Conservation (phyloP, 1,284 basidiomycete species). For the Ustilago hordei region DNA sequence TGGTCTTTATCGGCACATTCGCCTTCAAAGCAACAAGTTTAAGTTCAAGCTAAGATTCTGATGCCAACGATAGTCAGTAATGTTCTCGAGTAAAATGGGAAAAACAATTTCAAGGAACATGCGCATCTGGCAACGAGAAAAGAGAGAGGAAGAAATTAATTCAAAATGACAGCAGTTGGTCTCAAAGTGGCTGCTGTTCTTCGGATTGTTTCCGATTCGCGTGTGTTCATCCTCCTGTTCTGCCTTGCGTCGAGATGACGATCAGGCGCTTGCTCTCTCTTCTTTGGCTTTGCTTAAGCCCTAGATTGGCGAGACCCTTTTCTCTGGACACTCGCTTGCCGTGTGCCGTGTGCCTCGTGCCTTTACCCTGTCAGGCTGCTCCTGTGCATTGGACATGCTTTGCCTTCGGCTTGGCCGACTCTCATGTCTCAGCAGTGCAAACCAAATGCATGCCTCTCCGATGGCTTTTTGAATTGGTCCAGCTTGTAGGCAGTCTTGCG, state of each 20-base stretch:
- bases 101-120: not conserved
- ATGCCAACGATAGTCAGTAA: too few species aligned
- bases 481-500: slow-evolving; percentile 2
- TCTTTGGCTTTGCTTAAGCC: slow-evolving; percentile 4
- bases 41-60: too few species aligned
- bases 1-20: too few species aligned
- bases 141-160: not conserved
- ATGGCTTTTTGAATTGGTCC: not conserved
- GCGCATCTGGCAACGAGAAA: not conserved
- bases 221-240: not conserved
- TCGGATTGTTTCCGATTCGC: slow-evolving; percentile 9
- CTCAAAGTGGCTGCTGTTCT: slow-evolving; percentile 1
- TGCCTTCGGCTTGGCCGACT: slow-evolving; percentile 7
- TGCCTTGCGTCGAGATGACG: slow-evolving; percentile 2
- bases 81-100: too few species aligned
- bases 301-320: not conserved
- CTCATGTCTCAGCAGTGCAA: not conserved
- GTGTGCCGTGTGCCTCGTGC: not conserved
- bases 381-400: not conserved
- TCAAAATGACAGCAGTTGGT: slow-evolving; percentile 1
- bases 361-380: not conserved
- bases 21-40: too few species aligned
- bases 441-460: slow-evolving; percentile 22
- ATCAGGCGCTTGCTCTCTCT: too few species aligned
- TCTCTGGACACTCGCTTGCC: not conserved